Evolutionary conservation across 2,329 filamentous ascomycete species (phyloP), one percentile per base, ranked within the genome.

Genomic region (Fusarium succisae): DNA sequence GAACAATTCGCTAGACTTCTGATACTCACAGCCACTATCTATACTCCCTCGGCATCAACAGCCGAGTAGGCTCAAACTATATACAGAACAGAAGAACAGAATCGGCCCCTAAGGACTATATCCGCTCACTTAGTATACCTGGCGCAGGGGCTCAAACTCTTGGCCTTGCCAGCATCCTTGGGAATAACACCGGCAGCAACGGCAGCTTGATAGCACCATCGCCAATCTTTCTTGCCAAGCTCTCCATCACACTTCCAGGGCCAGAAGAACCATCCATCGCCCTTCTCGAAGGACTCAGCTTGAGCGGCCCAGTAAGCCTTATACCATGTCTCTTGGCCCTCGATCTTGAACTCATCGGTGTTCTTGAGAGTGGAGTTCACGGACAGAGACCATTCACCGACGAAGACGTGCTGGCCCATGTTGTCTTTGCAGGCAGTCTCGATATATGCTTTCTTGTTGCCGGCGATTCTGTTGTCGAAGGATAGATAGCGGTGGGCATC

Each of bases 401-500:
- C 84, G 32, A 91, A 83, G 20, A 86, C 84, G 75, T 85, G 80
- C 50, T 81, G 80, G 26, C 85, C 76, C 43, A 71, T 83, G 72
- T 87, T 80, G 63, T 85, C 83, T 17, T 76, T 81, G 81, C 90
- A 91, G 3, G 87, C 87, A 6, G 85, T 83, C 6, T 76, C 63
- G 45, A 91, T 82, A 70, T 91, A 91, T 13, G 82, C 83, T 5
- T 82, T 80, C 66, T 90, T 83, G 12, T 82, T 84, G 2, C 83
- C 80, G 3, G 80, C 61, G 30, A 89, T 82, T 26, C 79, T 79
- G 6, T 80, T 72, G 67, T 87, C 86, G 82, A 86, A 91, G 75
- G 90, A 90, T 32, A 89, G 79, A 77, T 91, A 91, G 26, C 88
- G 84, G 74, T 91, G 89, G 77, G 90, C 86, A 77, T 91, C 89